Evolutionary conservation across 2,329 filamentous ascomycete species (phyloP).

Genomic region (Aspergillus piperis): DNA sequence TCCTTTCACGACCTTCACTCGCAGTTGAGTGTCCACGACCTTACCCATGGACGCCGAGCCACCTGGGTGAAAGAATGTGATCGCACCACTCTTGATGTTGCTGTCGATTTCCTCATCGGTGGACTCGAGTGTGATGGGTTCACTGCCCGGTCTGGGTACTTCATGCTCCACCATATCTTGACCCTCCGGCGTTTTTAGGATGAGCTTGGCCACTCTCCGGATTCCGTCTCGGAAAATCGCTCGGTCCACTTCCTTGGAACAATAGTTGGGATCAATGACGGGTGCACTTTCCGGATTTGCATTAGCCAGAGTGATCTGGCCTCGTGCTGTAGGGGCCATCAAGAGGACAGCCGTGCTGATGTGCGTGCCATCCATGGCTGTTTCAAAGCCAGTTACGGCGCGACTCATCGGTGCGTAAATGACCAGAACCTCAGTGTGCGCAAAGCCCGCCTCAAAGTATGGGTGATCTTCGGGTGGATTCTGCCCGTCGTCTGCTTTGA

Average conservation of each 20-base stretch:
- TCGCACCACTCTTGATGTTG: not conserved
- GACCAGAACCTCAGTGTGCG: conserved; percentile 22
- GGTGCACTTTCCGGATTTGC: conserved; percentile 20
- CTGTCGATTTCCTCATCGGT: conserved; percentile 13
- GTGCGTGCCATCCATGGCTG: conserved; percentile 25
- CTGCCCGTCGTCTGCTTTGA: not conserved
- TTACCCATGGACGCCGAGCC: conserved; percentile 15
- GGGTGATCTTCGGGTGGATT: no score
- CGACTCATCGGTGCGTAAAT: conserved; percentile 29
- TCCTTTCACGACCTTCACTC: conserved; percentile 16
- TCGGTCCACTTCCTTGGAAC: conserved; percentile 29
- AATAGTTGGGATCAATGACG: conserved; percentile 35
- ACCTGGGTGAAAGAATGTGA: conserved; percentile 23
- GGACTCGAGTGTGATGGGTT: not conserved
- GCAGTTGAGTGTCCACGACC: conserved; percentile 13
- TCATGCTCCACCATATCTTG: conserved; percentile 23
- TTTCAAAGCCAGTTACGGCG: not conserved
- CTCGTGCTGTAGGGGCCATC: conserved; percentile 26
- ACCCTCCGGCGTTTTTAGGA: conserved; percentile 12
- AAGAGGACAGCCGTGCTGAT: conserved; percentile 25
- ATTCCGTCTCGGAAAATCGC: conserved; percentile 19
- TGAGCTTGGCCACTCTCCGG: conserved; percentile 15
- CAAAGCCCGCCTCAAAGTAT: not conserved
- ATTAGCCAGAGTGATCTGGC: conserved; percentile 21
- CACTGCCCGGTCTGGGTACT: conserved; percentile 9